These are phyloP conservation scores for Coniosporium tulheliwenetii DNA, from an alignment of 2,329 filamentous ascomycete species.

Conservation along the genomic window DNA sequence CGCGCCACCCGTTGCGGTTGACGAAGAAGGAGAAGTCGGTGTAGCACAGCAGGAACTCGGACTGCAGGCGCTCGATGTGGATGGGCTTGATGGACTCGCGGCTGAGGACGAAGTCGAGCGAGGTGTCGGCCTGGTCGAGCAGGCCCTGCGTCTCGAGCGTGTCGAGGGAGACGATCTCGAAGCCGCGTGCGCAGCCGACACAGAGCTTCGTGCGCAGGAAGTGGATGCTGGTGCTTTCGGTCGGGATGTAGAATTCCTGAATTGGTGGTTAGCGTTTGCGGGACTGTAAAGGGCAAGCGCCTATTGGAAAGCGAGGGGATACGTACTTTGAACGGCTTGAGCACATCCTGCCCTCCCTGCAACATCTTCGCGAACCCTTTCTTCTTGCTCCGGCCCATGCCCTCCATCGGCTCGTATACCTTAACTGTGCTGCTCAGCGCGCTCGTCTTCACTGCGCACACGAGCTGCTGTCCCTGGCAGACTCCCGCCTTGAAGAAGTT, in stretches of 20 bases:
- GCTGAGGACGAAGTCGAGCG: slow-evolving; percentile 86
- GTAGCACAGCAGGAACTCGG: slow-evolving; percentile 95
- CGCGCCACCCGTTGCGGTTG: slow-evolving; percentile 95
- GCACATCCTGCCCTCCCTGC: slow-evolving; percentile 78
- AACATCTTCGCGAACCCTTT: slow-evolving; percentile 95
- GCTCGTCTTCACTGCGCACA: slow-evolving; percentile 91
- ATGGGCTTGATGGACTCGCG: slow-evolving; percentile 91
- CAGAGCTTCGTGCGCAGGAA: slow-evolving; percentile 95
- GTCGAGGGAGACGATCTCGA: slow-evolving; percentile 91
- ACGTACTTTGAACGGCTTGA: slow-evolving; percentile 74
- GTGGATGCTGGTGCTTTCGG: slow-evolving; percentile 94
- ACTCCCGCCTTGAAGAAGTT: slow-evolving; percentile 98
- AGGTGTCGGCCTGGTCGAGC: slow-evolving; percentile 93
- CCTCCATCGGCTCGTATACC: slow-evolving; percentile 96
- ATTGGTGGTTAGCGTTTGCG: neutral
- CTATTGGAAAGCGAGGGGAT: neutral
- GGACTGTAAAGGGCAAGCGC: neutral
- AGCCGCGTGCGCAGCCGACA: slow-evolving; percentile 86
- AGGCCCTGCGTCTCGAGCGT: slow-evolving; percentile 96
- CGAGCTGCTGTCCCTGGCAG: slow-evolving; percentile 81
- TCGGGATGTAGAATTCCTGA: slow-evolving; percentile 95
- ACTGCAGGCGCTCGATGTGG: slow-evolving; percentile 91
- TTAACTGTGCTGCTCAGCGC: slow-evolving; percentile 93
- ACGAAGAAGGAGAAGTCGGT: slow-evolving; percentile 99
- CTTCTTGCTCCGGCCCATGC: slow-evolving; percentile 84